Evolutionary conservation across 2,329 filamentous ascomycete species (phyloP).

Genomic region (Malbranchea zuffiana): DNA sequence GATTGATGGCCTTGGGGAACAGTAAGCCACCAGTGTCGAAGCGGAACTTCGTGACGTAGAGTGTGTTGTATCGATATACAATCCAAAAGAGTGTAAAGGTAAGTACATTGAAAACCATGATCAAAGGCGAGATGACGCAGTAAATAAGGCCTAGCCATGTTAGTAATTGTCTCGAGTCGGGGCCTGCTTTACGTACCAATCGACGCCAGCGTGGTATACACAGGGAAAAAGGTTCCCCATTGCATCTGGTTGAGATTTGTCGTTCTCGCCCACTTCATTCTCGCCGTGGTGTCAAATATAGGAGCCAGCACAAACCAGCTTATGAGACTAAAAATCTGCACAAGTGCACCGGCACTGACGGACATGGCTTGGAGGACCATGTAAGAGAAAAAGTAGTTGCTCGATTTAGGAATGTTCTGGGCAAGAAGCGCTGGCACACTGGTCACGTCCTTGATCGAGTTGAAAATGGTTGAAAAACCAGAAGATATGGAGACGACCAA

Average conservation of each 20-base stretch:
- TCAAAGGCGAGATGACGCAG: conserved; percentile 76
- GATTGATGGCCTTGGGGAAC: conserved; percentile 87
- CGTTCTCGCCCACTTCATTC: conserved; percentile 76
- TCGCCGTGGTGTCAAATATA: conserved; percentile 68
- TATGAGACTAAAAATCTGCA: conserved; percentile 70
- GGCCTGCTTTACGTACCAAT: conserved; percentile 59
- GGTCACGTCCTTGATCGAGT: conserved; percentile 56
- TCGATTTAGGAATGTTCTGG: conserved; percentile 66
- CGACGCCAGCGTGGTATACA: conserved; percentile 93
- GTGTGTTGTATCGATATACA: conserved; percentile 90
- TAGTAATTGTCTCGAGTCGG: conserved; percentile 1
- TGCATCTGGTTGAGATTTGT: conserved; percentile 64
- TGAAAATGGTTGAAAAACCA: conserved; percentile 56
- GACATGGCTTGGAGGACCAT: conserved; percentile 90
- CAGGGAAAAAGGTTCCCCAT: conserved; percentile 91
- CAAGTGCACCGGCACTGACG: conserved; percentile 75
- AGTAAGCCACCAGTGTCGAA: conserved; percentile 86
- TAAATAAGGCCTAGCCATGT: conserved; percentile 56
- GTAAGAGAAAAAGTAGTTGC: conserved; percentile 98
- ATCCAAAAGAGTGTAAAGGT: conserved; percentile 89
- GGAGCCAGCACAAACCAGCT: conserved; percentile 73
- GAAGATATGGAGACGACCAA: conserved; percentile 79
- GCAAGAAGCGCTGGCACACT: conserved; percentile 63
- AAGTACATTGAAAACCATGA: conserved; percentile 84
- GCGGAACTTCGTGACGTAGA: conserved; percentile 84